A percentile compares a stretch with the other conserved stretches of the same genome.
Conservation (phyloP, 164 flowering plant species). For the Dillenia turbinata region DNA sequence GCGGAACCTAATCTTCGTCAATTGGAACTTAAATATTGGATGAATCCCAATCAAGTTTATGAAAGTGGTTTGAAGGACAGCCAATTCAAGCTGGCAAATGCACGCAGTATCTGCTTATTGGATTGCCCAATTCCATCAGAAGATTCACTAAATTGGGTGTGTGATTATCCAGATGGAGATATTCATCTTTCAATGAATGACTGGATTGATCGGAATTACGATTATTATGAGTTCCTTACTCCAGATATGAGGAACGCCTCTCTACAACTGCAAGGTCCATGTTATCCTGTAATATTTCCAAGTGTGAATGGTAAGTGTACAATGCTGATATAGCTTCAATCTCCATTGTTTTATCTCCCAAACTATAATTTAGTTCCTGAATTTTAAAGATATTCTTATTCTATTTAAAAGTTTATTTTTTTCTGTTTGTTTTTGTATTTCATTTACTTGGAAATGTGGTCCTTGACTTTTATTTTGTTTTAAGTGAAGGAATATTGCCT, state of each 20-base stretch:
- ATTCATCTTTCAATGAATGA: conserved; percentile 59
- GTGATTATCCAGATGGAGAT: conserved; percentile 96
- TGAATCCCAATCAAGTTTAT: conserved; percentile 92
- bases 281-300: conserved; percentile 96
- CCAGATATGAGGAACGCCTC: conserved; percentile 86
- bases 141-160: conserved; percentile 86
- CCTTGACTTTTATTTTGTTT: too few species aligned
- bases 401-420: neutral
- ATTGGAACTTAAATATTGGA: conserved; percentile 76
- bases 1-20: conserved; percentile 73
- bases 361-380: too few species aligned
- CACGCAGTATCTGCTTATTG: conserved; percentile 82
- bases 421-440: neutral
- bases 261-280: conserved; percentile 96
- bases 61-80: conserved; percentile 71
- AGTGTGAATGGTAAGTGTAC: conserved; percentile 79
- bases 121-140: conserved; percentile 88
- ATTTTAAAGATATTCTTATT: too few species aligned
- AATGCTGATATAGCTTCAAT: too few species aligned
- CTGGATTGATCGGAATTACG: conserved; percentile 91
- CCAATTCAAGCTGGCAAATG: conserved; percentile 61
- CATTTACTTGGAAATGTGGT: neutral
- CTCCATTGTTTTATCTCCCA: too few species aligned
- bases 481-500: too few species aligned
- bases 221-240: conserved; percentile 83